Evolutionary conservation across 1,284 basidiomycete genomes (phyloP), one percentile per base, ranked within the genome.

Genomic region (Trichosporon coremiiforme): DNA sequence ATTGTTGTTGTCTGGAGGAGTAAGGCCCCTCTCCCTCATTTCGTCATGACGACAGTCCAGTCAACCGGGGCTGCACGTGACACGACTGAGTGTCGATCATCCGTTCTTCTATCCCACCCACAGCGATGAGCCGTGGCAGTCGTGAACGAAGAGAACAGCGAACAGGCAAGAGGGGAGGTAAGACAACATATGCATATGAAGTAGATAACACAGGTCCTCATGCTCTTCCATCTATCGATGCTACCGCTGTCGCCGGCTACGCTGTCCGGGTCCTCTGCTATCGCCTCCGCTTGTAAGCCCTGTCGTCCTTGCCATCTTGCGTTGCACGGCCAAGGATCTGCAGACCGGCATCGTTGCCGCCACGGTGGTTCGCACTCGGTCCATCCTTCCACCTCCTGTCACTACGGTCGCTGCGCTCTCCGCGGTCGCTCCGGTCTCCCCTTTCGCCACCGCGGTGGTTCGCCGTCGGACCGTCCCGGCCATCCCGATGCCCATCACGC

Each of bases 131-230:
- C 57, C 57, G 57, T 31, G 55, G 29, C 57, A 62, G 29, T 62
- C 55, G 57, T 15, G 17, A 31, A 31, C 31, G 55, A 60, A 25
- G 25, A 25, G 15, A 2, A 60, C 55, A 17, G 25, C 7, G 25
- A 12, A 13, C 4, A 50, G 47, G 33, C n/a, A 13, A 15, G 15
- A 17, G 33, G 55, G 55, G 9, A 33, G 15, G 29, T 62, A 62
- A 62, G 57, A 62, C 57, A 62, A 62, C 57, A 62, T 62, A 62
- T 62, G 57, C 57, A 62, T 62, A 62, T 62, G 57, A 62, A 33
- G 29, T 62, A 62, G 57, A 62, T 62, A 22, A 62, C 57, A 62
- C 29, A 62, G 57, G 57, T 17, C 57, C 57, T 12, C 57, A 10
- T n/a, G 29, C 17, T 33, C 29, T 33, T 31, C 57, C 3, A 17